phyloP scores from a whole-genome alignment of 306 rosid genomes.

The Fragaria vesca region DNA sequence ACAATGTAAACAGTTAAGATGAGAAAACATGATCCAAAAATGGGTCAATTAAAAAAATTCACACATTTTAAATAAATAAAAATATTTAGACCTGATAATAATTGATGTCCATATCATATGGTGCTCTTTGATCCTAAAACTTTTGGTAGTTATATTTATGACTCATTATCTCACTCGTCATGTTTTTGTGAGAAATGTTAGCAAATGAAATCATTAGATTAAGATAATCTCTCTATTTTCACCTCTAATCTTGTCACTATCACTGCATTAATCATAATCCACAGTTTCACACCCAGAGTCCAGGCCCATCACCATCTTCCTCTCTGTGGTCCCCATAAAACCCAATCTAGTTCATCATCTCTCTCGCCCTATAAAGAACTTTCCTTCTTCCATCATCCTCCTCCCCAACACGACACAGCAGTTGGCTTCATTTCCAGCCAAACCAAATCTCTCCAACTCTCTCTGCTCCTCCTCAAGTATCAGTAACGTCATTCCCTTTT shows the following conservation, averaged over 20 bases:
- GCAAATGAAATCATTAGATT: too few species aligned
- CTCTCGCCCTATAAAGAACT: not conserved
- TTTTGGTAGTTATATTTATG: too few species aligned
- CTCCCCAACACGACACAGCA: not conserved
- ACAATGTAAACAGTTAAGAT: too few species aligned
- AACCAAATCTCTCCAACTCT: conserved; percentile 5
- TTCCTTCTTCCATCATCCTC: not conserved
- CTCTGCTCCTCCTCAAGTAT: not conserved
- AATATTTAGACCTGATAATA: too few species aligned
- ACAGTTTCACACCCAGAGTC: not conserved
- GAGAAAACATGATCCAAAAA: too few species aligned
- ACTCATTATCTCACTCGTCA: too few species aligned
- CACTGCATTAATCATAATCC: not conserved
- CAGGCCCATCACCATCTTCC: not conserved
- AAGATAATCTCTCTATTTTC: not conserved
- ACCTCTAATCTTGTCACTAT: not conserved
- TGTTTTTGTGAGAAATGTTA: too few species aligned
- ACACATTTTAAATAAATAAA: too few species aligned
- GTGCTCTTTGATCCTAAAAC: too few species aligned
- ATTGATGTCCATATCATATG: too few species aligned
- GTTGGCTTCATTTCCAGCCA: not conserved
- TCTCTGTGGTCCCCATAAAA: not conserved
- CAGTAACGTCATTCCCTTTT: not conserved
- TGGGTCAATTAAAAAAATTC: too few species aligned
- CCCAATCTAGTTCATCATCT: not conserved